These are phyloP conservation scores for Annona squamosa DNA, from an alignment of 164 flowering plant genomes.

Conservation along the genomic window DNA sequence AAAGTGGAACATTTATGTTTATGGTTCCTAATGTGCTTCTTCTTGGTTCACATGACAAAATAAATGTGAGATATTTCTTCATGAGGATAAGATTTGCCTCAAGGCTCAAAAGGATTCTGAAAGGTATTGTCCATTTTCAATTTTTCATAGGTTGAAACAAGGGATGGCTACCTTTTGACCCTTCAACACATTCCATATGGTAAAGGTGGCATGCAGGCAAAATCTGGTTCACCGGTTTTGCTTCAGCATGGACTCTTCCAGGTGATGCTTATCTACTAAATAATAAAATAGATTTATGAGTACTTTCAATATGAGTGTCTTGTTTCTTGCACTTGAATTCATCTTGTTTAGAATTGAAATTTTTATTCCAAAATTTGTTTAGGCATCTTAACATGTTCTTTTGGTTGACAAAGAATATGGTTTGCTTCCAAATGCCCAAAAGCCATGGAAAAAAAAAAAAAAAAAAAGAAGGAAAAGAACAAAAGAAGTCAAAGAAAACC, in stretches of 20 bases:
- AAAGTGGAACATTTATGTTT: not conserved
- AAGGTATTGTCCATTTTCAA: not conserved
- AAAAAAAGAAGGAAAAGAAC: too few species aligned
- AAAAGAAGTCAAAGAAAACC: too few species aligned
- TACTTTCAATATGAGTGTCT: not conserved
- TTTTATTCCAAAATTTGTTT: not conserved
- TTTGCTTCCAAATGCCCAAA: too few species aligned
- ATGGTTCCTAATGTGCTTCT: not conserved
- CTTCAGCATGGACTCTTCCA: constrained; percentile 80
- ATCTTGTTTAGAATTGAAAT: not conserved
- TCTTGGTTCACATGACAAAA: not conserved
- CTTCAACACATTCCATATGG: constrained; percentile 68
- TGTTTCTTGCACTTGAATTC: not conserved
- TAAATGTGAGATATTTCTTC: not conserved
- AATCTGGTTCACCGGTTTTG: constrained; percentile 60
- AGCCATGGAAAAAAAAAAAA: too few species aligned
- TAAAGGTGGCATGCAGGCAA: constrained; percentile 12
- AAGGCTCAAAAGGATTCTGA: too few species aligned
- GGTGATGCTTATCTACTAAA: constrained; percentile 32
- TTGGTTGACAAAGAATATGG: not conserved
- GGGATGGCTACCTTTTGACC: constrained; percentile 66
- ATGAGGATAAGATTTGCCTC: not conserved
- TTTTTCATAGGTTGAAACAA: constrained; percentile 48
- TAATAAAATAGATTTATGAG: not conserved
- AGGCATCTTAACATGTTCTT: not conserved